Base-by-base conservation (phyloP, 1,284 basidiomycete species). In the Ganoderma meredithae region DNA sequence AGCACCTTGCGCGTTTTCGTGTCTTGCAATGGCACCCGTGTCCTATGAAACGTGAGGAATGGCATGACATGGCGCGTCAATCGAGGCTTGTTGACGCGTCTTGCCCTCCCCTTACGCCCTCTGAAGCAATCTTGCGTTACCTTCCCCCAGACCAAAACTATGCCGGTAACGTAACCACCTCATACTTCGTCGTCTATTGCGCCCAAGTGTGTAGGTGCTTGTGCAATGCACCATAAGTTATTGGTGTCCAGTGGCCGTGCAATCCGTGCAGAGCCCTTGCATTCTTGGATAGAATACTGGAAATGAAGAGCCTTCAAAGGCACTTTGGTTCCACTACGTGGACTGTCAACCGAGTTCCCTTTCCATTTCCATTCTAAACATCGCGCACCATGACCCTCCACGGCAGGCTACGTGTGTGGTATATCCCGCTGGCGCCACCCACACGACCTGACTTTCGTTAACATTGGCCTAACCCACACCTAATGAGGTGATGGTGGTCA, bases 21-120 rank as follows among this genome's bases (percentile, higher is more conserved):
- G 39, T 55, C 52, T 55, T 31, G 27, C 52, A 9, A 31, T 55
- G 52, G 27, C 52, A 55, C 27, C 31, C 52, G 52, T 4, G 33
- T 17, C 58, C 17, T 39, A 39, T 41, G 55, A 59, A 59, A 25
- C 36, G 36, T 22, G 15, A n/a, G 33, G 22, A 17, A 31, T 49
- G 52, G 15, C 52, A 4, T 33, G 19, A n/a, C n/a, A 39, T 13
- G 39, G 39, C 39, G 58, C 58, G 58, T 60, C 58, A 60, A 60
- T 41, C n/a, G 7, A 15, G 22, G 40, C 6, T 1, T 15, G 1
- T 39, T 17, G 58, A 41, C 39, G 58, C 25, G 58, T 40, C 39
- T 22, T 17, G 17, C 39, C 5, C 22, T 43, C 58, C 12, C 39
- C 33, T 22, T 58, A 33, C 33, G 39, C 22, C 15, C 52, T 33